phyloP scores from a whole-genome alignment of 495 filamentous ascomycete species.

The Talaromyces nanjingensis region DNA sequence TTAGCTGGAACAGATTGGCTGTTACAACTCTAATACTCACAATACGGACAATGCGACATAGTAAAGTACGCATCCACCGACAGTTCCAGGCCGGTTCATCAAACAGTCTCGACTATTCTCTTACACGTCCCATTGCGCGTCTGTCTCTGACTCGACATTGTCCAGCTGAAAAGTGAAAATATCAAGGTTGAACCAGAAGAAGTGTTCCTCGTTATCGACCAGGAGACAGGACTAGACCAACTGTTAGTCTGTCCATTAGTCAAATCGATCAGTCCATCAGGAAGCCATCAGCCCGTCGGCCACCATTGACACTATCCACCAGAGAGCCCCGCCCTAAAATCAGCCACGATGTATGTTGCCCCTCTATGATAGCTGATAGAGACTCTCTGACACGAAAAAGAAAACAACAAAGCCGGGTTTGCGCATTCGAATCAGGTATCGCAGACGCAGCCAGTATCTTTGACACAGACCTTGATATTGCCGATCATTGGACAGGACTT shows the following conservation, averaged over 20 bases:
- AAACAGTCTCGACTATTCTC: background rate
- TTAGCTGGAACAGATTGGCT: background rate
- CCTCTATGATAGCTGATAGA: background rate
- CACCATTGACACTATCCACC: background rate
- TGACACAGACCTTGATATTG: background rate
- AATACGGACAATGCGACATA: background rate
- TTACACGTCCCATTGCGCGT: background rate
- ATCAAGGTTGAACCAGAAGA: background rate
- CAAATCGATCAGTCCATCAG: background rate
- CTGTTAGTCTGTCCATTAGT: background rate
- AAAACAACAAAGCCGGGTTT: background rate
- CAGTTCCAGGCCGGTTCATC: background rate
- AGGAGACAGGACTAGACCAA: background rate
- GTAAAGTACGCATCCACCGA: slow-evolving; percentile 4
- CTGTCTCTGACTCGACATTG: background rate
- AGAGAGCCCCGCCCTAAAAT: background rate
- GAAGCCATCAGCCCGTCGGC: background rate
- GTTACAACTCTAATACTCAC: background rate
- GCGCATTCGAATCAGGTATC: background rate
- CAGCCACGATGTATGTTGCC: background rate
- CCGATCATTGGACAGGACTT: background rate
- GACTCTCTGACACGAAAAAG: background rate
- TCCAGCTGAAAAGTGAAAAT: background rate
- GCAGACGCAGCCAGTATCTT: background rate
- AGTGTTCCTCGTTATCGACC: background rate